These are phyloP conservation scores for Plasmodium gonderi DNA, from an alignment of 169 alveolate species.

Conservation along the genomic window DNA sequence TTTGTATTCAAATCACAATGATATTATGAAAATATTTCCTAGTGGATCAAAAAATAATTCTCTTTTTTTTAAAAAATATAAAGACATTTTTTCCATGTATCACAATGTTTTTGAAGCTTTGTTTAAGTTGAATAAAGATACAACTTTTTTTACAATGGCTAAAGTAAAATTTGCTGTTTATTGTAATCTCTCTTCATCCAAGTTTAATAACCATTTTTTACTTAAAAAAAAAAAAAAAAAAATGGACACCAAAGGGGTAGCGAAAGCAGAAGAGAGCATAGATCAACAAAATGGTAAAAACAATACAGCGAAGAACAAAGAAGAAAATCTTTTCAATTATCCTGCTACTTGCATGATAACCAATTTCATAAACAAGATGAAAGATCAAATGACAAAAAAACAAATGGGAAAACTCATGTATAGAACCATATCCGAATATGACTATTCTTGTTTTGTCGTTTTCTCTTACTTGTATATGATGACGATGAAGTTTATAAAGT, in stretches of 20 bases:
- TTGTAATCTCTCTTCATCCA: neutral
- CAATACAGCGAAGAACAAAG: neutral
- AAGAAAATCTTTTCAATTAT: neutral
- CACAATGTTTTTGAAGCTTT: neutral
- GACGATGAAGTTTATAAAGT: neutral
- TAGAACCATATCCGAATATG: neutral
- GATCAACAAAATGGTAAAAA: neutral
- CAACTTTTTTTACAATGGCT: neutral
- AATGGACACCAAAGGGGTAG: too few species aligned
- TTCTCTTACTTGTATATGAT: conserved; percentile 15
- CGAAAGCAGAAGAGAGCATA: neutral
- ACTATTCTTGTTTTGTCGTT: neutral
- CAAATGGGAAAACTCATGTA: neutral
- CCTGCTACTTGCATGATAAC: neutral
- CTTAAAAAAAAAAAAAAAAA: neutral
- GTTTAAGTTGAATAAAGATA: neutral
- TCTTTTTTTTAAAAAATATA: neutral
- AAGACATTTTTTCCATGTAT: conserved; percentile 1
- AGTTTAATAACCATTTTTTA: neutral
- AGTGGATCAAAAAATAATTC: neutral
- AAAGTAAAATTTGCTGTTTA: neutral
- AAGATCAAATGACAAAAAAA: neutral
- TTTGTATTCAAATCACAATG: conserved; percentile 26
- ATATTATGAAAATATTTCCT: neutral
- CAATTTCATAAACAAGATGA: neutral